These are phyloP conservation scores for Aureobasidium sp. DNA, from an alignment of 2,329 filamentous ascomycete genomes.

Conservation along the genomic window DNA sequence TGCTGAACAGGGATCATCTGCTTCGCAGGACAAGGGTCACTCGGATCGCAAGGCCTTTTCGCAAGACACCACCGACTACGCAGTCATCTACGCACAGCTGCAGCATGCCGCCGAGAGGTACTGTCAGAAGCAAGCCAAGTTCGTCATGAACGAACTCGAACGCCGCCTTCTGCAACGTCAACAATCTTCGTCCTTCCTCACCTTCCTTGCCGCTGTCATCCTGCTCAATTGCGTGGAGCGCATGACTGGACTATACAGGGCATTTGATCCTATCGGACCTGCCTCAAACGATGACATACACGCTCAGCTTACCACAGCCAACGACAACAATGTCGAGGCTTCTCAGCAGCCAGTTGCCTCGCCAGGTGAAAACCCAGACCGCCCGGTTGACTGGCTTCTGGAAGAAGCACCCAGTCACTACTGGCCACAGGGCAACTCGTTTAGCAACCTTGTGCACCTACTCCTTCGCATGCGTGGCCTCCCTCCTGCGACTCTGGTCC, in stretches of 20 bases:
- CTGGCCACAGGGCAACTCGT: slow-evolving; percentile 50
- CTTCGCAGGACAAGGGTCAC: not conserved
- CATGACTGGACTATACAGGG: slow-evolving; percentile 49
- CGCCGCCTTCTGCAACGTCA: slow-evolving; percentile 52
- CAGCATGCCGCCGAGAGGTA: slow-evolving; percentile 50
- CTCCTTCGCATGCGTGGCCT: slow-evolving; percentile 51
- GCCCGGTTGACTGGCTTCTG: slow-evolving; percentile 42
- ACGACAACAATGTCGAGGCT: not conserved
- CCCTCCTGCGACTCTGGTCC: slow-evolving; percentile 32
- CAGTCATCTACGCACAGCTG: slow-evolving; percentile 47
- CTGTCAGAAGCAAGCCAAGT: slow-evolving; percentile 45
- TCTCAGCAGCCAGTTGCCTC: not conserved
- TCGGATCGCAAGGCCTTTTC: slow-evolving; percentile 24
- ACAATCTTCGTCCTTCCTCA: slow-evolving; percentile 51
- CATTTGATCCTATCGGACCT: slow-evolving; percentile 17
- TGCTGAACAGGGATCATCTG: not conserved
- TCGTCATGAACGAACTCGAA: slow-evolving; percentile 54
- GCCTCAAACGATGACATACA: not conserved
- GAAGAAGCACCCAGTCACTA: slow-evolving; percentile 46
- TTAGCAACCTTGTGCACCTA: slow-evolving; percentile 51
- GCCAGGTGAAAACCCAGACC: not conserved
- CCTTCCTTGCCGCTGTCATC: slow-evolving; percentile 53
- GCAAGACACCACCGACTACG: slow-evolving; percentile 26
- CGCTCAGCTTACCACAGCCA: not conserved
- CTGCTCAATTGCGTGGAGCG: slow-evolving; percentile 53